Percentiles rank a stretch among this genome's conserved stretches.
These are phyloP conservation scores for Penstemon barbatus DNA, from an alignment of 257 asterid genomes.

Conservation along the genomic window DNA sequence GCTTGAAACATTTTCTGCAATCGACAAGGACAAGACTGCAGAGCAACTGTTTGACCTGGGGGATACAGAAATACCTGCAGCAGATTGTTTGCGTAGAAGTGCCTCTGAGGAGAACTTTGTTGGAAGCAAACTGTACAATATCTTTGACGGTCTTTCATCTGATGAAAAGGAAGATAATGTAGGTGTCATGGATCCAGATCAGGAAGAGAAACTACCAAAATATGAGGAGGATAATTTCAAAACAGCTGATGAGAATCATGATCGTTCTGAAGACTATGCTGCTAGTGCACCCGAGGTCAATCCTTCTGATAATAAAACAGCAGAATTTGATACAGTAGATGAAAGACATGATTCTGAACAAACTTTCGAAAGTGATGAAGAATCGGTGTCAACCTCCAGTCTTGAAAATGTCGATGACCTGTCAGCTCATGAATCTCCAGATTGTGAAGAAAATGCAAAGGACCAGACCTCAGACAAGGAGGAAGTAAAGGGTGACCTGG, in stretches of 20 bases:
- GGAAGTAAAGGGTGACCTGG: constrained; percentile 32
- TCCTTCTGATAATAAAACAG: constrained; percentile 32
- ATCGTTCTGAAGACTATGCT: constrained; percentile 27
- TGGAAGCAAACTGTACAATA: constrained; percentile 30
- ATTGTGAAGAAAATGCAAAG: constrained; percentile 34
- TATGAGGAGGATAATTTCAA: constrained; percentile 34
- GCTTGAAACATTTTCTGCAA: constrained; percentile 34
- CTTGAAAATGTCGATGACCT: constrained; percentile 36
- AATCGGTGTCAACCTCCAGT: constrained; percentile 39
- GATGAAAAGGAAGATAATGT: constrained; percentile 31
- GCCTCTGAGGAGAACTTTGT: constrained; percentile 43
- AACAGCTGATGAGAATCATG: constrained; percentile 29
- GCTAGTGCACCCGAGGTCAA: constrained; percentile 31
- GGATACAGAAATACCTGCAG: constrained; percentile 34
- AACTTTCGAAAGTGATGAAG: constrained; percentile 47
- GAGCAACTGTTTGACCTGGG: constrained; percentile 28
- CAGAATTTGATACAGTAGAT: constrained; percentile 28
- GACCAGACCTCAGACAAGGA: constrained; percentile 34
- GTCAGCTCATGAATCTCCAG: constrained; percentile 39
- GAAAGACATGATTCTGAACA: constrained; percentile 33
- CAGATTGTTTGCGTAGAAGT: constrained; percentile 38
- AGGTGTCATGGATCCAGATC: constrained; percentile 25
- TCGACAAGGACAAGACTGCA: constrained; percentile 33
- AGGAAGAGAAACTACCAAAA: constrained; percentile 35
- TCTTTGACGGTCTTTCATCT: constrained; percentile 38